phyloP scores from a whole-genome alignment of 139 green algal genomes.

The Microglena sp. region DNA sequence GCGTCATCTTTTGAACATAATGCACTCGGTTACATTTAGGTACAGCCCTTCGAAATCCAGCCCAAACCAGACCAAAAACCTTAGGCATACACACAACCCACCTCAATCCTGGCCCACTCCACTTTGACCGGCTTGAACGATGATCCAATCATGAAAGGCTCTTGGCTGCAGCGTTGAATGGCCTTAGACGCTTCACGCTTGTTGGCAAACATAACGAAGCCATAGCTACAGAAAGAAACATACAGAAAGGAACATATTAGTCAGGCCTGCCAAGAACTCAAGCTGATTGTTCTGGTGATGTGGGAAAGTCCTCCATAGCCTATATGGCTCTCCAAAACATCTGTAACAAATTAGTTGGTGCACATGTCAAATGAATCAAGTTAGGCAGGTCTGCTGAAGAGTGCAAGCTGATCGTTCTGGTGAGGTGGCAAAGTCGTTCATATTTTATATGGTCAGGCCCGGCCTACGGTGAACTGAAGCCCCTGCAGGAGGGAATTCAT shows the following conservation, averaged over 20 bases:
- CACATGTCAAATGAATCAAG: background rate
- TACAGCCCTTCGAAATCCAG: too few relatives aligned
- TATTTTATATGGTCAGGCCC: too few relatives aligned
- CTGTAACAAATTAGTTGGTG: background rate
- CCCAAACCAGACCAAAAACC: background rate
- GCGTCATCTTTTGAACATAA: too few relatives aligned
- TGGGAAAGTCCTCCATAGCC: background rate
- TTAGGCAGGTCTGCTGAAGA: background rate
- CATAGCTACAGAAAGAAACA: conserved; percentile 17
- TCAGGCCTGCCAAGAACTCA: background rate
- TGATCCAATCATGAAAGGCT: conserved; percentile 17
- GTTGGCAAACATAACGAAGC: conserved; percentile 28
- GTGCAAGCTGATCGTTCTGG: background rate
- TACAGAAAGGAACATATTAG: background rate
- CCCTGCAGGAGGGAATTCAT: too few relatives aligned
- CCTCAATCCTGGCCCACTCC: conserved; percentile 21
- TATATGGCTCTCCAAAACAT: background rate
- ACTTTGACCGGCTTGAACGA: conserved; percentile 17
- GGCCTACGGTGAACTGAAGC: too few relatives aligned
- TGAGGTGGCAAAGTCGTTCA: too few relatives aligned
- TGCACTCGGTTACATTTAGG: too few relatives aligned
- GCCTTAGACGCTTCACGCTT: conserved; percentile 25
- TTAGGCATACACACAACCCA: too few relatives aligned
- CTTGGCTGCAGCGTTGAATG: conserved; percentile 2
- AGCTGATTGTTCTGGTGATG: background rate